Evolutionary conservation across 495 filamentous ascomycete species (phyloP), one percentile per base, ranked within the genome.

Genomic region (Aspergillus hancockii): DNA sequence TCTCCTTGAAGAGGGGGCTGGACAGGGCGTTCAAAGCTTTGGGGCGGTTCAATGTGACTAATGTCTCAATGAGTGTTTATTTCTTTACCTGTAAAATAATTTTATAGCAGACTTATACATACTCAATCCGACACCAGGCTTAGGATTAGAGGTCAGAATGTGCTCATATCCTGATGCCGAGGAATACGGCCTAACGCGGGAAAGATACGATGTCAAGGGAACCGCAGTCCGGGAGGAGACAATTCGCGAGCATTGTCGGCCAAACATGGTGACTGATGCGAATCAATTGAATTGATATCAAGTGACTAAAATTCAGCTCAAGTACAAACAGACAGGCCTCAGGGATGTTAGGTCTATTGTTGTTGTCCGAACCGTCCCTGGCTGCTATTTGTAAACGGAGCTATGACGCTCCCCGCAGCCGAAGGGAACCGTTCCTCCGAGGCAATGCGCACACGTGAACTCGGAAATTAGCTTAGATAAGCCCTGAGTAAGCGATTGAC

Each of bases 21-120:
- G 79, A 92, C 59, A 98, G 85, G 36, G 94, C 93, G 72, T 98
- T 98, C 69, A 96, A 86, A 34, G 92, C 91, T 75, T 93, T 95
- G 57, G 94, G 94, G 36, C 94, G 90, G 82, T 95, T 92, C 55
- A 98, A 80, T n/a, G 92, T 94, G 67, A 98, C 93, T 96, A 31
- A 53, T 13, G 38, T 1, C 19, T 8, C 49, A 47, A 46, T 63
- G 60, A 63, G 46, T 50, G 58, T 49, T n/a, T 34, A 19, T n/a
- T 3, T 8, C 4, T 23, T 45, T 7, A 7, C 25, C 25, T 28
- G 30, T 53, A 7, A 16, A 22, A n/a, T n/a, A 22, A 51, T 43
- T 13, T 43, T 19, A 40, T 30, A 45, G 23, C 12, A 21, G 13
- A 21, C 0, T 19, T 14, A 9, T 32, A 71, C 80, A 54, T 83